Evolutionary conservation across 306 rosid species (phyloP).

Genomic region (Lathyrus aphaca): DNA sequence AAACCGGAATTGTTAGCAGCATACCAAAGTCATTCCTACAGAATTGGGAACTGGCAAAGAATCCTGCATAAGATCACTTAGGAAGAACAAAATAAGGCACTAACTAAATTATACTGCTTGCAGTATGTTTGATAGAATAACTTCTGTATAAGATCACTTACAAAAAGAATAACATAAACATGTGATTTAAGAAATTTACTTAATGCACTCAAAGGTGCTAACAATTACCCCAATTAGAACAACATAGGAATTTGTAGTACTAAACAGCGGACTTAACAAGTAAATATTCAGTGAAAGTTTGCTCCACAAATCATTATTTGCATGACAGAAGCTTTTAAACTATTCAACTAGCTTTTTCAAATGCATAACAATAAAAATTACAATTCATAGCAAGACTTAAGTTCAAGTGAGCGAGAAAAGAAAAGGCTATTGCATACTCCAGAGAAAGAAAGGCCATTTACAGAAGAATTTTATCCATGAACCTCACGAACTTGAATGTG

Average conservation of each 20-base stretch:
- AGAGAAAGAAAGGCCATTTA: constrained; percentile 29
- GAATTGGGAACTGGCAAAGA: constrained; percentile 1
- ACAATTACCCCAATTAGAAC: not conserved
- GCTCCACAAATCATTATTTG: constrained; percentile 17
- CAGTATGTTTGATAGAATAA: constrained; percentile 8
- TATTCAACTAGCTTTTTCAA: constrained; percentile 18
- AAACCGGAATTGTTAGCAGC: constrained; percentile 3
- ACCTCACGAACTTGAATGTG: constrained; percentile 91
- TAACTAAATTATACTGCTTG: constrained; percentile 6
- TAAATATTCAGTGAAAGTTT: not conserved
- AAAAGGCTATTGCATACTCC: not conserved
- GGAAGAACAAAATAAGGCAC: constrained; percentile 9
- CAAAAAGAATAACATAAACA: not conserved
- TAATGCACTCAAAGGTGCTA: constrained; percentile 25
- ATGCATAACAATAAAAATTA: constrained; percentile 26
- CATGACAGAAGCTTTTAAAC: constrained; percentile 24
- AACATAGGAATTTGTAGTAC: not conserved
- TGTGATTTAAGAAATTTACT: constrained; percentile 12
- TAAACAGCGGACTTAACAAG: constrained; percentile 8
- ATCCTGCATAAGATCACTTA: constrained; percentile 12
- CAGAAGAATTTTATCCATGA: constrained; percentile 52
- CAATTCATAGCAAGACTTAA: constrained; percentile 16
- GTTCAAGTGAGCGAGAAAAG: not conserved
- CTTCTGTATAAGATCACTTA: constrained; percentile 15
- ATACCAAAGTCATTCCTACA: constrained; percentile 1